phyloP scores from a whole-genome alignment of 805 yeast genomes.

The Suhomyces sp. region DNA sequence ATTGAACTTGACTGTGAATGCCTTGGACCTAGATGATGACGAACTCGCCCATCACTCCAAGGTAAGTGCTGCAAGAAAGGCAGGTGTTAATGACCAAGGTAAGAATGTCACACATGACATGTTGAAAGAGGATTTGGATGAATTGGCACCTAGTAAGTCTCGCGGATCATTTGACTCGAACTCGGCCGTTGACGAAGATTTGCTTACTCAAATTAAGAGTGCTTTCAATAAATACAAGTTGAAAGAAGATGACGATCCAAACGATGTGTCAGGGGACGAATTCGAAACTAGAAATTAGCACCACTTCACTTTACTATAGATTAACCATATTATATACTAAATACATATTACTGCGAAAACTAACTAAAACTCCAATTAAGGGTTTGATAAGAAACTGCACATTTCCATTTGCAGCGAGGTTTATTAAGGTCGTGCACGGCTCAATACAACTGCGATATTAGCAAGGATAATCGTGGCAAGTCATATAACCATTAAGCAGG shows the following conservation, averaged over 20 bases:
- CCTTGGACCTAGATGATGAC: slow-evolving; percentile 65
- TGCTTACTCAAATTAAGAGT: slow-evolving; percentile 32
- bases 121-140: slow-evolving; percentile 16
- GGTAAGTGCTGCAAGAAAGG: slow-evolving; percentile 16
- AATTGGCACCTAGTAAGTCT: slow-evolving; percentile 17
- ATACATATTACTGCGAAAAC: neutral
- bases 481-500: neutral
- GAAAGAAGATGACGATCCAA: slow-evolving; percentile 34
- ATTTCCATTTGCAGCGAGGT: neutral
- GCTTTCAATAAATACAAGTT: slow-evolving; percentile 34
- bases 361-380: neutral
- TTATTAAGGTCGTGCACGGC: neutral
- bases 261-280: slow-evolving; percentile 52
- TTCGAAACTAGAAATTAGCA: slow-evolving; percentile 34
- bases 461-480: slow-evolving; percentile 1
- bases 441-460: neutral
- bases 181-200: slow-evolving; percentile 28
- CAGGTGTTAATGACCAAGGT: slow-evolving; percentile 12
- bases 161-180: slow-evolving; percentile 30
- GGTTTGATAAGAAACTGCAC: neutral
- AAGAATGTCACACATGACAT: slow-evolving; percentile 18
- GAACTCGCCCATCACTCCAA: slow-evolving; percentile 34
- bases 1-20: slow-evolving; percentile 62
- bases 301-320: neutral
- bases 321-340: neutral